phyloP scores from a whole-genome alignment of 1,139 yeast genomes.

The Geotrichum aggregatum region DNA sequence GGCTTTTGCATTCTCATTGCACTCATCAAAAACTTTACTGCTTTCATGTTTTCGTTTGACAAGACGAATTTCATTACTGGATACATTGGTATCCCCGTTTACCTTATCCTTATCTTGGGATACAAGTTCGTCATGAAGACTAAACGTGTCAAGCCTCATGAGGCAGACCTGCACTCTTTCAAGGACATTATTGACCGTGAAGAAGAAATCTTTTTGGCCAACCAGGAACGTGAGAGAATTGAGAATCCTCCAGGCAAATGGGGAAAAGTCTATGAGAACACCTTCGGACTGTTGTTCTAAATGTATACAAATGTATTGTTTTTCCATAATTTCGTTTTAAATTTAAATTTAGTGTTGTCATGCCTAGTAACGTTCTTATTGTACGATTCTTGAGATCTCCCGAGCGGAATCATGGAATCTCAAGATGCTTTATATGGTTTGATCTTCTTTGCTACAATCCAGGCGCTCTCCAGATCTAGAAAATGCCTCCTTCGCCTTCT shows the following conservation, averaged over 20 bases:
- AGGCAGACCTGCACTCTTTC: slow-evolving; percentile 61
- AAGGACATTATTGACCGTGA: slow-evolving; percentile 67
- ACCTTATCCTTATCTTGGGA: slow-evolving; percentile 51
- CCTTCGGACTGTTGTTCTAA: slow-evolving; percentile 18
- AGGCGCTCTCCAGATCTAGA: too few relatives aligned
- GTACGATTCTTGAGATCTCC: neutral
- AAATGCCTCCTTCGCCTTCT: too few relatives aligned
- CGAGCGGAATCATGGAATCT: neutral
- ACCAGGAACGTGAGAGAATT: slow-evolving; percentile 40
- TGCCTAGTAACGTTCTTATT: too few relatives aligned
- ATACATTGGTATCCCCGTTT: slow-evolving; percentile 71
- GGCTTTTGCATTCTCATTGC: slow-evolving; percentile 53
- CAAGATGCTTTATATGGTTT: neutral
- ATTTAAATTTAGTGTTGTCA: neutral
- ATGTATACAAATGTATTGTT: neutral
- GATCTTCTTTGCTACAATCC: neutral
- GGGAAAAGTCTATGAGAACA: slow-evolving; percentile 14
- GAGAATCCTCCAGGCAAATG: slow-evolving; percentile 23
- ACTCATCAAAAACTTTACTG: slow-evolving; percentile 71
- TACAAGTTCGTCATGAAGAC: slow-evolving; percentile 57
- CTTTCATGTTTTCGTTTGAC: slow-evolving; percentile 54
- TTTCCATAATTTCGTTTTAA: neutral
- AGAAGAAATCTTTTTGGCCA: slow-evolving; percentile 51
- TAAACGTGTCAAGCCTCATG: slow-evolving; percentile 49
- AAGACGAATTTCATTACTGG: slow-evolving; percentile 69